Evolutionary conservation across 2,329 filamentous ascomycete genomes (phyloP), one percentile per base, ranked within the genome.

Genomic region (Elsinoe perseae): DNA sequence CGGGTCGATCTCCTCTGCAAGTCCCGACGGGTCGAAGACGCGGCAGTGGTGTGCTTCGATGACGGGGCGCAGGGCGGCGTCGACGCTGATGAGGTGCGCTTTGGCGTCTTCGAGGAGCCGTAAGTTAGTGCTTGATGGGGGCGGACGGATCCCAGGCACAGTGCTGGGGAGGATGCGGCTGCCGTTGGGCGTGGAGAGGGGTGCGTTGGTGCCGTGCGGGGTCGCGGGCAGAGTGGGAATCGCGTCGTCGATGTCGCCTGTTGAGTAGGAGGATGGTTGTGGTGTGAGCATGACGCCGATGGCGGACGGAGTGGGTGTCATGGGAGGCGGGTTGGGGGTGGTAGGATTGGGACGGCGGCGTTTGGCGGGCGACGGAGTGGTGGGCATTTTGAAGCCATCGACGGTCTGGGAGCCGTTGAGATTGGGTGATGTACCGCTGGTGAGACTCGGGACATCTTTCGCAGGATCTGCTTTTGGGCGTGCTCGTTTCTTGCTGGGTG

Each of bases 1-100:
- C 0, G 93, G 93, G 70, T 97, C 89, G 59, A 96, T 82, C 61
- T 82, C 78, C 70, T 96, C 89, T 25, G 85, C 82, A n/a, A 97
- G 74, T 0, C 90, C 89, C 60, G 86, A 84, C 0, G 89, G 80
- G 1, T 84, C 87, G 72, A 97, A 97, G 14, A 93, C 73, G 56
- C 77, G 79, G 70, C 92, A 97, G 59, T 80, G 81, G 66, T 95
- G 80, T 57, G 82, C 80, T 57, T 87, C 83, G 50, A 96, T 82
- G 16, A 95, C 70, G 0, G 80, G 75, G 64, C 82, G 80, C 67
- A 96, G 80, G 8, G 25, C 43, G 0, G 83, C 75, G 63, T 96
- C 91, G 4, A 87, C 79, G 14, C 75, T 76, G 62, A 91, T 78
- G 5, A 97, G 75, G 70, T 95, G 85, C 7, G 80, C 80, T 61